These are phyloP conservation scores for Ochromonas danica DNA, from an alignment of 108 stramenopile genomes.

Conservation along the genomic window DNA sequence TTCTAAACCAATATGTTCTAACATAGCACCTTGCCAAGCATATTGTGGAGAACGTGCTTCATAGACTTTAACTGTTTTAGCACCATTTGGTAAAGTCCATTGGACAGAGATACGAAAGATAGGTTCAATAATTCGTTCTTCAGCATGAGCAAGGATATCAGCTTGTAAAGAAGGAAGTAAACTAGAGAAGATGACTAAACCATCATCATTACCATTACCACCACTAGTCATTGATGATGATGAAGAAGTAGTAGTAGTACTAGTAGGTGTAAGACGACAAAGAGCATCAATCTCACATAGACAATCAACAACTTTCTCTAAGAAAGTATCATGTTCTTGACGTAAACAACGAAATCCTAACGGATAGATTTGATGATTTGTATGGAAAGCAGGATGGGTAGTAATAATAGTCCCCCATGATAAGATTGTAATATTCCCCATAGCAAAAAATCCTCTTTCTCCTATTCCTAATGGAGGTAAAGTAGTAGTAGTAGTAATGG, in stretches of 20 bases:
- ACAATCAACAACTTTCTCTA: conserved; percentile 12
- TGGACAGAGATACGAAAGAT: conserved; percentile 2
- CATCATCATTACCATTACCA: too few relatives aligned
- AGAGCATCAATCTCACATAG: conserved; percentile 23
- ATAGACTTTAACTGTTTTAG: not conserved
- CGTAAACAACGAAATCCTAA: conserved; percentile 1
- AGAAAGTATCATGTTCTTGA: conserved; percentile 20
- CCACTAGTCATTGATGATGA: too few relatives aligned
- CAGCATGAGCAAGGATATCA: not conserved
- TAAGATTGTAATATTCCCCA: not conserved
- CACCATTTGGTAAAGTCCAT: not conserved
- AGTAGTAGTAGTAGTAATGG: not conserved
- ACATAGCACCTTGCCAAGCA: conserved; percentile 25
- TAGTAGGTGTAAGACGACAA: not conserved
- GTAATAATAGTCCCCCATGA: not conserved
- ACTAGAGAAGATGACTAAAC: not conserved
- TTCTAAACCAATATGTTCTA: not conserved
- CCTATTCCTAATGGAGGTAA: not conserved
- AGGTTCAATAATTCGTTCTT: not conserved
- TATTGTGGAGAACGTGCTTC: conserved; percentile 9
- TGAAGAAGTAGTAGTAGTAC: not conserved
- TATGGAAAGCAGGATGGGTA: not conserved
- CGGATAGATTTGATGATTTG: not conserved
- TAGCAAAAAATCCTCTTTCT: not conserved
- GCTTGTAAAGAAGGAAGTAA: not conserved